A percentile compares a stretch with the other conserved stretches of the same genome.
Conservation (phyloP, 805 yeast genomes). For the Candida berthetii region DNA sequence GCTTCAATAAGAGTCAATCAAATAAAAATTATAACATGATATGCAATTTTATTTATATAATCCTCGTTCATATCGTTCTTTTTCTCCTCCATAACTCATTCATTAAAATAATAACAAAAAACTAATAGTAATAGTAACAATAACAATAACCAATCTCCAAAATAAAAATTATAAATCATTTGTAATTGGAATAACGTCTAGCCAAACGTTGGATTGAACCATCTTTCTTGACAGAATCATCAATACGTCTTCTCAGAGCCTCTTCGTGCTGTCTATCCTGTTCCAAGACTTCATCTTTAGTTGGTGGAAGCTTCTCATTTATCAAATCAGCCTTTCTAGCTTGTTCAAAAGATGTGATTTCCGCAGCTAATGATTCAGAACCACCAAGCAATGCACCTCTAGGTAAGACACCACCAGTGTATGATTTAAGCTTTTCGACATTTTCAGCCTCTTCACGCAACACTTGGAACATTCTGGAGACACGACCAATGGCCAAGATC, state of each 20-base stretch:
- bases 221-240: constrained; percentile 8
- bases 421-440: constrained; percentile 70
- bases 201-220: background rate
- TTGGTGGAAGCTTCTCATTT: constrained; percentile 89
- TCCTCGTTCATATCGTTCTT: too few species aligned
- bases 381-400: constrained; percentile 84
- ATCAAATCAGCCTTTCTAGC: constrained; percentile 74
- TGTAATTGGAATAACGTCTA: background rate
- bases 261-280: constrained; percentile 40
- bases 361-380: constrained; percentile 65
- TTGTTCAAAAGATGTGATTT: constrained; percentile 71
- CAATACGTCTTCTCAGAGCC: constrained; percentile 29
- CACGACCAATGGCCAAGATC: constrained; percentile 93
- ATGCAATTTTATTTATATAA: too few species aligned
- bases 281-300: constrained; percentile 46
- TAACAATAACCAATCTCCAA: too few species aligned
- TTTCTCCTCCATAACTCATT: too few species aligned
- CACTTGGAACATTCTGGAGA: constrained; percentile 86
- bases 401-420: constrained; percentile 75
- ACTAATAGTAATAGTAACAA: too few species aligned
- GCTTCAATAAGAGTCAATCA: too few species aligned
- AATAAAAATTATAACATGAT: too few species aligned
- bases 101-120: too few species aligned
- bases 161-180: too few species aligned
- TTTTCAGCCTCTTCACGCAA: constrained; percentile 84